These are phyloP conservation scores for Suhomyces anneliseae DNA, from an alignment of 1,139 yeast species.

Conservation along the genomic window DNA sequence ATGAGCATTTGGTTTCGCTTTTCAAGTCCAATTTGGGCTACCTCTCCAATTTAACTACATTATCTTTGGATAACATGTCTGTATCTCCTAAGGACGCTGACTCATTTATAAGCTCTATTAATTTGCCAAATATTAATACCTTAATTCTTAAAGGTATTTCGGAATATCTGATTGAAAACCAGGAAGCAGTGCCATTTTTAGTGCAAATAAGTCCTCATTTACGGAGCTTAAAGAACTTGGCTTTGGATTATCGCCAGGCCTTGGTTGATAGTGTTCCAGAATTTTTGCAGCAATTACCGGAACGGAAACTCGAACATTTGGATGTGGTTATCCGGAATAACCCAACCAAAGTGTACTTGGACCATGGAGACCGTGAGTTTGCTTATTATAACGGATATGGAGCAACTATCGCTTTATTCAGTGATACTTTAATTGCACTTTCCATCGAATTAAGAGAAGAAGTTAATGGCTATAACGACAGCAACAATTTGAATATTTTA, in stretches of 20 bases:
- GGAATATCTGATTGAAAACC: constrained; percentile 23
- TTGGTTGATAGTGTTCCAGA: constrained; percentile 41
- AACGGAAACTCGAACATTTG: constrained; percentile 24
- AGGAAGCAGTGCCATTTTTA: constrained; percentile 24
- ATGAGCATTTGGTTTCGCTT: constrained; percentile 16
- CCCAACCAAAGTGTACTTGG: constrained; percentile 28
- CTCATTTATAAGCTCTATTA: constrained; percentile 20
- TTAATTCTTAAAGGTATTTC: constrained; percentile 30
- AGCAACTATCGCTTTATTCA: constrained; percentile 26
- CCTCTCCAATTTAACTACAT: constrained; percentile 20
- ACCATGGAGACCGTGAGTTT: constrained; percentile 9
- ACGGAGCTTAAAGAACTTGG: constrained; percentile 27
- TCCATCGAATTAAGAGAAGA: constrained; percentile 46
- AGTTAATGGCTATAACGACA: constrained; percentile 5
- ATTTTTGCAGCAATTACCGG: constrained; percentile 29
- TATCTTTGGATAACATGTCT: constrained; percentile 30
- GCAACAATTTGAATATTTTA: constrained; percentile 8
- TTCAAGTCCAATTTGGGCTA: constrained; percentile 18
- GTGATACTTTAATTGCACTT: constrained; percentile 27
- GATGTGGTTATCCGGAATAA: constrained; percentile 48
- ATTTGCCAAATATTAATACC: constrained; percentile 20
- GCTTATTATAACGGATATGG: constrained; percentile 31
- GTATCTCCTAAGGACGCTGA: constrained; percentile 27
- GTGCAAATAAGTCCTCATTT: constrained; percentile 25
- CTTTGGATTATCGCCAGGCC: constrained; percentile 48